Evolutionary conservation across 2,329 filamentous ascomycete genomes (phyloP).

Genomic region (Allantophomopsis lycopodina): DNA sequence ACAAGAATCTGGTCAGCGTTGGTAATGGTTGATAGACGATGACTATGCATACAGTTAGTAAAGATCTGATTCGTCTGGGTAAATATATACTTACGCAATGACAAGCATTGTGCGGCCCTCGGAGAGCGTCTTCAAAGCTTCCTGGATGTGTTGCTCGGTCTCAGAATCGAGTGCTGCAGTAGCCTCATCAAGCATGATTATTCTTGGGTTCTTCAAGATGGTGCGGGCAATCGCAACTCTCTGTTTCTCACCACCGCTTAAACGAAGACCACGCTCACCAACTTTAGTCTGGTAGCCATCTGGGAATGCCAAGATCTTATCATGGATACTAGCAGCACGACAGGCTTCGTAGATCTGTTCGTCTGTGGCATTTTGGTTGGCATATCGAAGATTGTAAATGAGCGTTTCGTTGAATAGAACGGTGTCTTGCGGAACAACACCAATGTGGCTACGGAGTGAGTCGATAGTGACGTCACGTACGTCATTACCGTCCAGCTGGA

Average conservation of each 20-base stretch:
- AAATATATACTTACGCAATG: slow-evolving; percentile 56
- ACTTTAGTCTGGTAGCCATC: slow-evolving; percentile 84
- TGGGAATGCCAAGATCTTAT: slow-evolving; percentile 80
- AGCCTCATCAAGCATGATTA: slow-evolving; percentile 88
- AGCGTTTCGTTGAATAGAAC: slow-evolving; percentile 88
- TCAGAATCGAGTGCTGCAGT: slow-evolving; percentile 85
- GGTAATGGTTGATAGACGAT: slow-evolving; percentile 80
- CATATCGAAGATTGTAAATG: slow-evolving; percentile 91
- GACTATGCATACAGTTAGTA: slow-evolving; percentile 25
- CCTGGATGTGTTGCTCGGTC: slow-evolving; percentile 87
- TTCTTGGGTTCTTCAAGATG: slow-evolving; percentile 80
- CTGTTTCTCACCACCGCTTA: slow-evolving; percentile 88
- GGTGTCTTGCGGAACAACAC: slow-evolving; percentile 93
- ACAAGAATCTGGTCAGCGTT: slow-evolving; percentile 83
- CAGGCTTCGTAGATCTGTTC: slow-evolving; percentile 75
- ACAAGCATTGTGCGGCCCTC: slow-evolving; percentile 84
- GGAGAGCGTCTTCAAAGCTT: slow-evolving; percentile 68
- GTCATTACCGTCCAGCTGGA: slow-evolving; percentile 73
- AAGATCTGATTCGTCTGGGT: slow-evolving; percentile 7
- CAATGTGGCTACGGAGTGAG: slow-evolving; percentile 81
- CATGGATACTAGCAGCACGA: slow-evolving; percentile 78
- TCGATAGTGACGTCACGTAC: slow-evolving; percentile 84
- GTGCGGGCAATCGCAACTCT: slow-evolving; percentile 87
- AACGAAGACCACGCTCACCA: slow-evolving; percentile 72
- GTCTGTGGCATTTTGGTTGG: slow-evolving; percentile 66